Conservation (phyloP, 2,329 filamentous ascomycete genomes). For the Talaromyces albobiverticillius region DNA sequence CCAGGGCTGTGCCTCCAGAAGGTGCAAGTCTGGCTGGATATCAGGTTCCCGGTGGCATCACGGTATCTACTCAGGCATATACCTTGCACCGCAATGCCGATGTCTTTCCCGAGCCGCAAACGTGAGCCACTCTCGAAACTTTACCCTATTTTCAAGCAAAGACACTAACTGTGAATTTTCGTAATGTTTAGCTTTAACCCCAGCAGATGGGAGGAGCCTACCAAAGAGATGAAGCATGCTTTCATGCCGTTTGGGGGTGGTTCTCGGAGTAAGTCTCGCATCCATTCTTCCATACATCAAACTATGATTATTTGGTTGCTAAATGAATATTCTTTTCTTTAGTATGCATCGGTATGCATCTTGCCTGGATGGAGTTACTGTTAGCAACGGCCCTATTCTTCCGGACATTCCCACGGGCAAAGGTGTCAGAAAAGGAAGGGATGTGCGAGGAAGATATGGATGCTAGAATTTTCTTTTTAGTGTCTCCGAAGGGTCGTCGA, state of each 20-base stretch:
- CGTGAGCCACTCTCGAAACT: constrained; percentile 29
- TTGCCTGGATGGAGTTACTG: constrained; percentile 58
- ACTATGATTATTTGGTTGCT: neutral
- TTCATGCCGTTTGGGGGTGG: constrained; percentile 69
- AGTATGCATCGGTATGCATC: constrained; percentile 64
- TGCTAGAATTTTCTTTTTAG: constrained; percentile 43
- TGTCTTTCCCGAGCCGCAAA: constrained; percentile 20
- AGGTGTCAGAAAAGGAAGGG: constrained; percentile 11
- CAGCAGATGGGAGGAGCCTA: constrained; percentile 46
- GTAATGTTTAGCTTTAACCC: constrained; percentile 42
- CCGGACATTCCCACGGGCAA: constrained; percentile 18
- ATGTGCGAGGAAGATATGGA: constrained; percentile 37
- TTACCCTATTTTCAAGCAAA: constrained; percentile 35
- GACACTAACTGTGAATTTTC: neutral
- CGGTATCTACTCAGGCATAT: constrained; percentile 52
- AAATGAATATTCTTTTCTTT: neutral
- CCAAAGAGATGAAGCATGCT: constrained; percentile 44
- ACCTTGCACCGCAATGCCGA: constrained; percentile 52
- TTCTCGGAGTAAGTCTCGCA: constrained; percentile 43
- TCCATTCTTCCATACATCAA: neutral
- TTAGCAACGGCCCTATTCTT: constrained; percentile 52
- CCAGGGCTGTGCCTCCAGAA: constrained; percentile 48
- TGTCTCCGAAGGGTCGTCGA: constrained; percentile 37
- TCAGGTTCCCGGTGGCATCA: constrained; percentile 50
- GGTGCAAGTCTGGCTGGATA: constrained; percentile 40